Evolutionary conservation across 805 yeast genomes (phyloP).

Genomic region (Kodamaea neixiangensis): DNA sequence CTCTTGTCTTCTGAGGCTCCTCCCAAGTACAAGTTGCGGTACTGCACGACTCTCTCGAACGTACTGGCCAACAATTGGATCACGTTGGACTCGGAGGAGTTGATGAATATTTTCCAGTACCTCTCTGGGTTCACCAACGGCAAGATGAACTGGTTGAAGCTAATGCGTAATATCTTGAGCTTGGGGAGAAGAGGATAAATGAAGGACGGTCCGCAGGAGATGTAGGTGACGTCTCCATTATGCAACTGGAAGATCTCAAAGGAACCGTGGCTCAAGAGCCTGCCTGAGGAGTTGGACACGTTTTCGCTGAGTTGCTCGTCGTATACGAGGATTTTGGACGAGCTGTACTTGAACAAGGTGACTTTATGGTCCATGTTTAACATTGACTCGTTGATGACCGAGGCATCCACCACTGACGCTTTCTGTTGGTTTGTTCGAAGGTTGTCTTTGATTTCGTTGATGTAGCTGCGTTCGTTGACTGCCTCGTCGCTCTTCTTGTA

Average conservation of each 20-base stretch:
- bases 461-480: constrained; percentile 19
- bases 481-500: constrained; percentile 33
- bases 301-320: constrained; percentile 31
- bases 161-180: constrained; percentile 55
- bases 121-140: constrained; percentile 75
- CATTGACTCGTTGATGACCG: constrained; percentile 9
- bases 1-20: neutral
- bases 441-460: constrained; percentile 32
- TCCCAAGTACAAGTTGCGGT: constrained; percentile 37
- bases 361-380: constrained; percentile 38
- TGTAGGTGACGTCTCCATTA: constrained; percentile 57
- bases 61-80: constrained; percentile 34
- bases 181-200: constrained; percentile 75
- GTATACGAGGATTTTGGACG: constrained; percentile 37
- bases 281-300: constrained; percentile 33
- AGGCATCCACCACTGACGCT: neutral
- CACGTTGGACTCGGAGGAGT: constrained; percentile 28
- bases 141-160: constrained; percentile 51
- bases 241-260: constrained; percentile 61
- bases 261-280: constrained; percentile 60
- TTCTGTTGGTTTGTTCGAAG: constrained; percentile 13
- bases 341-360: constrained; percentile 33
- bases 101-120: constrained; percentile 61
- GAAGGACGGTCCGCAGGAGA: constrained; percentile 65
- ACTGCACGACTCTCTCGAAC: constrained; percentile 42